These are phyloP conservation scores for Pseudotsuga menziesii DNA, from an alignment of 75 land plant species.

Conservation along the genomic window DNA sequence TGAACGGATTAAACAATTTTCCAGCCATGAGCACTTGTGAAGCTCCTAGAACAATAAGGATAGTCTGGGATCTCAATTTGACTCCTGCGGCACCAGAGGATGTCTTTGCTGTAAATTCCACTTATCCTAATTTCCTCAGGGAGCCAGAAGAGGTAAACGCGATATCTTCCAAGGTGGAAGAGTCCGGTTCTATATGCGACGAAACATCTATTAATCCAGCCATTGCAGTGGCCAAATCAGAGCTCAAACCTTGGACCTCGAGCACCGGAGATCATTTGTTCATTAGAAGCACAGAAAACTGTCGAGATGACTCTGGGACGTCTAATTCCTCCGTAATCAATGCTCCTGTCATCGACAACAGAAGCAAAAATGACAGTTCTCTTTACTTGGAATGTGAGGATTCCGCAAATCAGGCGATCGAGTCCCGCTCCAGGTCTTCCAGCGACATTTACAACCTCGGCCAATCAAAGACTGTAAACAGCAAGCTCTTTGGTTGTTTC, in stretches of 20 bases:
- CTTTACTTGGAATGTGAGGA: neutral
- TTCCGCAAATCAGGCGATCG: neutral
- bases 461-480: too few species aligned
- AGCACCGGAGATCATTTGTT: neutral
- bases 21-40: neutral
- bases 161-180: neutral
- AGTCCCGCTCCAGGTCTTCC: neutral
- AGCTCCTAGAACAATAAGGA: neutral
- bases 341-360: slow-evolving; percentile 15
- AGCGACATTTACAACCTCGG: neutral
- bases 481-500: neutral
- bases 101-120: neutral
- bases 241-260: neutral
- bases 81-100: neutral
- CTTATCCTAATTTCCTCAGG: neutral
- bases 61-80: neutral
- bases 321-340: slow-evolving; percentile 39
- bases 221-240: neutral
- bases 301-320: slow-evolving; percentile 30
- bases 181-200: slow-evolving; percentile 1
- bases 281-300: neutral
- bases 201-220: neutral
- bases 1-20: neutral
- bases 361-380: neutral
- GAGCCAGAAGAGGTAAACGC: neutral